These are phyloP conservation scores for Xerocomus cyaneibrunnescens DNA, from an alignment of 1,284 basidiomycete genomes.

Conservation along the genomic window DNA sequence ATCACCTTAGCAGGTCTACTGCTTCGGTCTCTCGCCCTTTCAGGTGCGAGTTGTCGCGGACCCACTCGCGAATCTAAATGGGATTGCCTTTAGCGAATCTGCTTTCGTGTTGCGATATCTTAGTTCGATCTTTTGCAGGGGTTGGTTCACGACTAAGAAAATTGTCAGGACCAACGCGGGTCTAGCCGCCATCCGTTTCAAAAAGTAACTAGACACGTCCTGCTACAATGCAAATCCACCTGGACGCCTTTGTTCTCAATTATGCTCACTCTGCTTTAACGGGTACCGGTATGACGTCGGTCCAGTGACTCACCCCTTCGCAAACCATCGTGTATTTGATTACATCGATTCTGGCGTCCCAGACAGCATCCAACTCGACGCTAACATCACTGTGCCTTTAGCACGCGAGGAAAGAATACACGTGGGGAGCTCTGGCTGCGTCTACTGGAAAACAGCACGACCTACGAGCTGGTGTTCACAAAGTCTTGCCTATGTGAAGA, in stretches of 20 bases:
- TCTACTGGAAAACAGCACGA: slow-evolving; percentile 62
- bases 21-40: slow-evolving; percentile 63
- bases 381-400: slow-evolving; percentile 19
- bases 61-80: slow-evolving; percentile 61
- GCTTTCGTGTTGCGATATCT: slow-evolving; percentile 78
- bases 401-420: slow-evolving; percentile 35
- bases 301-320: slow-evolving; percentile 52
- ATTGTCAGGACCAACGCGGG: slow-evolving; percentile 56
- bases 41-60: slow-evolving; percentile 71
- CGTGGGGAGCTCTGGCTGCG: slow-evolving; percentile 65
- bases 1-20: slow-evolving; percentile 72
- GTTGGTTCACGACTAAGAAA: neutral
- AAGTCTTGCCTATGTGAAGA: slow-evolving; percentile 22
- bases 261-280: neutral
- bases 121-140: no score
- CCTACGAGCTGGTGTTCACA: slow-evolving; percentile 65
- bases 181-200: slow-evolving; percentile 42
- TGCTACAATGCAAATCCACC: slow-evolving; percentile 58
- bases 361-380: slow-evolving; percentile 60
- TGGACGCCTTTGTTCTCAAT: neutral
- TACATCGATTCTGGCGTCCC: slow-evolving; percentile 66
- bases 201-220: slow-evolving; percentile 64
- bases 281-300: slow-evolving; percentile 75
- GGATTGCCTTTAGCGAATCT: slow-evolving; percentile 68
- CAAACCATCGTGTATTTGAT: slow-evolving; percentile 69